Base-by-base conservation (phyloP, 2,329 filamentous ascomycete genomes). In the Xylaria sp. region DNA sequence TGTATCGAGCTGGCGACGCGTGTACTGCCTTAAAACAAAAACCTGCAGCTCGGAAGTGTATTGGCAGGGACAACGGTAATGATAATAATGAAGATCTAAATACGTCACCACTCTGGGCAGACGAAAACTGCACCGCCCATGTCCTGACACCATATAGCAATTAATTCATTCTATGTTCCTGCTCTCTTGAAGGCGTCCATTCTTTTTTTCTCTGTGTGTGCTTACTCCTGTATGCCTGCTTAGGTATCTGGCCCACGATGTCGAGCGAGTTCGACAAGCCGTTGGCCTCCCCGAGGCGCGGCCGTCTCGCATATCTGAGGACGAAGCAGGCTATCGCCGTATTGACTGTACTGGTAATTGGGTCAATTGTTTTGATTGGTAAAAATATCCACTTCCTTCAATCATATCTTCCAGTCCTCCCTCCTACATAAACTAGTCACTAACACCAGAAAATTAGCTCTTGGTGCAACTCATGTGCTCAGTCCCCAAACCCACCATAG, bases 381-480 rank as follows among this genome's bases (percentile, higher is more conserved):
- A 58, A 64, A 62, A 51, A 54, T 31, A 19, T n/a, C 3, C 19
- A 11, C 25, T 19, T 38, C 41, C 13, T 33, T 15, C 19, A 11
- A 21, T n/a, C n/a, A 33, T 8, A 5, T 2, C 33, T 37, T 25
- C 13, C 13, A 13, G 9, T 13, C n/a, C 31, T 7, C 13, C 29
- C 17, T 57, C 41, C 15, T 21, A 19, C 3, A 27, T 3, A 7
- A 25, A 6, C 8, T n/a, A 15, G 25, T 46, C 13, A 54, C 61
- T 66, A 19, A 64, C 44, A n/a, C 3, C 3, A 27, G 8, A 13
- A 7, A 33, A 27, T 9, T 15, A 72, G 70, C 59, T 46, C 67
- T 72, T 35, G 69, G 66, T 27, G 69, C 68, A 38, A 70, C 67
- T 3, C 47, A 67, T 47, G 40, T 65, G 17, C 64, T 72, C 51